phyloP scores from a whole-genome alignment of 805 yeast species.

The Candida oleophila region DNA sequence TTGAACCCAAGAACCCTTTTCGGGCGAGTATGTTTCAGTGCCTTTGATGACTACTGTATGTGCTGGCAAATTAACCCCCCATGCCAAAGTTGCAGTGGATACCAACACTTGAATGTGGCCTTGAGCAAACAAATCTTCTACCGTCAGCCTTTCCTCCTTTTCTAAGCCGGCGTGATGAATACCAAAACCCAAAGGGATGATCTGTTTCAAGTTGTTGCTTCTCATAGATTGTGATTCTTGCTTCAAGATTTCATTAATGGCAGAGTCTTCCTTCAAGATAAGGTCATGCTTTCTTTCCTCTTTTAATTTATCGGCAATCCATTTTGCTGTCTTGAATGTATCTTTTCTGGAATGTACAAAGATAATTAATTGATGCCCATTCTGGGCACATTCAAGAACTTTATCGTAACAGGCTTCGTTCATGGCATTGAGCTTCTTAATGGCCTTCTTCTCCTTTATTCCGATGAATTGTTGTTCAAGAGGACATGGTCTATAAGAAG shows the following conservation, averaged over 20 bases:
- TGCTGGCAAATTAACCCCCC: slow-evolving; percentile 97
- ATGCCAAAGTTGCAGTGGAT: slow-evolving; percentile 90
- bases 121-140: slow-evolving; percentile 86
- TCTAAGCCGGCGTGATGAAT: slow-evolving; percentile 90
- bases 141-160: slow-evolving; percentile 67
- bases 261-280: slow-evolving; percentile 46
- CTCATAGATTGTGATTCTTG: slow-evolving; percentile 60
- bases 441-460: slow-evolving; percentile 76
- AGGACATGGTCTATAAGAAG: slow-evolving; percentile 89
- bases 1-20: slow-evolving; percentile 83
- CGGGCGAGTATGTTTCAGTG: slow-evolving; percentile 91
- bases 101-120: slow-evolving; percentile 82
- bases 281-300: slow-evolving; percentile 52
- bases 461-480: slow-evolving; percentile 86
- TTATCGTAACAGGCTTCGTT: slow-evolving; percentile 85
- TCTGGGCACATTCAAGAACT: slow-evolving; percentile 56
- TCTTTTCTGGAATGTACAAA: slow-evolving; percentile 95
- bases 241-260: slow-evolving; percentile 50
- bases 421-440: slow-evolving; percentile 78
- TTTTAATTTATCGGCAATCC: slow-evolving; percentile 59
- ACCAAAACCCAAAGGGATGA: slow-evolving; percentile 75
- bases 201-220: slow-evolving; percentile 53
- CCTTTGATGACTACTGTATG: slow-evolving; percentile 93
- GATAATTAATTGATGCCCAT: slow-evolving; percentile 76
- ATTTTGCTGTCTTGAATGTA: slow-evolving; percentile 78